Conservation (phyloP, 2,329 filamentous ascomycete species). For the Chaetomiaceae sp. region DNA sequence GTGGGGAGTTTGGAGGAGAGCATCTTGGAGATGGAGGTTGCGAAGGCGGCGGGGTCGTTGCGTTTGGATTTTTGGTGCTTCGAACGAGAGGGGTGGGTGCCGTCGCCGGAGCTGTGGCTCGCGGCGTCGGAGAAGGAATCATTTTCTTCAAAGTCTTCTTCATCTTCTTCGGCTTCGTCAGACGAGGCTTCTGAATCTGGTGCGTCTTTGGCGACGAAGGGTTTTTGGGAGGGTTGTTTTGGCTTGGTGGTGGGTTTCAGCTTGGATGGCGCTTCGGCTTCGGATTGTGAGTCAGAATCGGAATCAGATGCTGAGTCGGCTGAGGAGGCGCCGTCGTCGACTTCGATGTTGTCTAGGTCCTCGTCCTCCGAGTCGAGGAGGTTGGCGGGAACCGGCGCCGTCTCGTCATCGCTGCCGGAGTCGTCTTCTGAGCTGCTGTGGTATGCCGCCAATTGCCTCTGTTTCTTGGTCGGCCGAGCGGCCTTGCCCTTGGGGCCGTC, state of each 20-base stretch:
- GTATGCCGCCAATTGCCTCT: slow-evolving; percentile 46
- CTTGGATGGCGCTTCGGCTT: slow-evolving; percentile 28
- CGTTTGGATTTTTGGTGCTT: slow-evolving; percentile 64
- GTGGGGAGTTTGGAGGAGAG: slow-evolving; percentile 82
- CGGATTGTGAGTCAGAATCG: slow-evolving; percentile 34
- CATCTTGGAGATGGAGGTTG: slow-evolving; percentile 90
- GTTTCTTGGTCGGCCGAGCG: slow-evolving; percentile 47
- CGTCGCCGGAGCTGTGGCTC: slow-evolving; percentile 31
- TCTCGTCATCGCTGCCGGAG: slow-evolving; percentile 41
- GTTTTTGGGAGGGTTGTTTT: slow-evolving; percentile 21
- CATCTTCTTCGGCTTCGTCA: slow-evolving; percentile 38
- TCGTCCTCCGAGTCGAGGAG: slow-evolving; percentile 55
- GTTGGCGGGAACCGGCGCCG: slow-evolving; percentile 38
- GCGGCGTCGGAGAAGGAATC: slow-evolving; percentile 40
- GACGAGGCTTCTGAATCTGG: slow-evolving; percentile 30
- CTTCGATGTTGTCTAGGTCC: slow-evolving; percentile 49
- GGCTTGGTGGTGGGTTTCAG: slow-evolving; percentile 14
- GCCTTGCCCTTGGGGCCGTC: slow-evolving; percentile 32
- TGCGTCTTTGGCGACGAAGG: slow-evolving; percentile 30
- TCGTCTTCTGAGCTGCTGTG: slow-evolving; percentile 46
- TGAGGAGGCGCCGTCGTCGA: slow-evolving; percentile 44
- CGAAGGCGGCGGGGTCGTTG: slow-evolving; percentile 87
- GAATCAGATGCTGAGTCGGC: slow-evolving; percentile 35
- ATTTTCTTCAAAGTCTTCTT: slow-evolving; percentile 29
- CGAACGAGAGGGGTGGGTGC: slow-evolving; percentile 7